phyloP scores from a whole-genome alignment of 2,329 filamentous ascomycete genomes.

The Monosporascus sp. region DNA sequence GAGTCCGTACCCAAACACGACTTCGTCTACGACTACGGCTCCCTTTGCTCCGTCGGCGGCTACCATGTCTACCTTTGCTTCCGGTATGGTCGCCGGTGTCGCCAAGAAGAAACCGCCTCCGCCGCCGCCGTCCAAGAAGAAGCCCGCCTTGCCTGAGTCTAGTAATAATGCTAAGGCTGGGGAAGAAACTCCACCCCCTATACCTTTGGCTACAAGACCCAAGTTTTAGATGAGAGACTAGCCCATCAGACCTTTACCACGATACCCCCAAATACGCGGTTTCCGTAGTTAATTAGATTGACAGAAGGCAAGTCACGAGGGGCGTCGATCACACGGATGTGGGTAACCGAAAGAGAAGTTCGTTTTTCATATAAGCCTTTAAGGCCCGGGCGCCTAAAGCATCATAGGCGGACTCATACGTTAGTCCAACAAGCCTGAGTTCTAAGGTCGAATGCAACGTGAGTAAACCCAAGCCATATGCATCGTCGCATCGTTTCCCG shows the following conservation, averaged over 20 bases:
- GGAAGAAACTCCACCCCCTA: constrained; percentile 40
- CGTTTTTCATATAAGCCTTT: constrained; percentile 7
- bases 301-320: background rate
- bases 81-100: constrained; percentile 12
- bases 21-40: constrained; percentile 1
- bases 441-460: constrained; percentile 9
- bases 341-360: background rate
- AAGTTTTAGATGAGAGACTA: constrained; percentile 31
- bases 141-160: constrained; percentile 31
- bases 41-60: constrained; percentile 14
- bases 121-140: constrained; percentile 43
- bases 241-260: background rate
- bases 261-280: background rate
- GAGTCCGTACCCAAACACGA: background rate
- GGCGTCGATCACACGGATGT: background rate
- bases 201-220: constrained; percentile 48
- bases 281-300: background rate
- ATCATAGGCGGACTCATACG: constrained; percentile 15
- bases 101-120: constrained; percentile 50
- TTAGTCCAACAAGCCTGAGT: constrained; percentile 15
- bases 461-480: constrained; percentile 10
- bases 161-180: constrained; percentile 12
- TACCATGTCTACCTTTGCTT: background rate
- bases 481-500: constrained; percentile 4
- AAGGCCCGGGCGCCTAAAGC: constrained; percentile 6